phyloP scores from a whole-genome alignment of 345 rosid species.

The Aurinia saxatilis region DNA sequence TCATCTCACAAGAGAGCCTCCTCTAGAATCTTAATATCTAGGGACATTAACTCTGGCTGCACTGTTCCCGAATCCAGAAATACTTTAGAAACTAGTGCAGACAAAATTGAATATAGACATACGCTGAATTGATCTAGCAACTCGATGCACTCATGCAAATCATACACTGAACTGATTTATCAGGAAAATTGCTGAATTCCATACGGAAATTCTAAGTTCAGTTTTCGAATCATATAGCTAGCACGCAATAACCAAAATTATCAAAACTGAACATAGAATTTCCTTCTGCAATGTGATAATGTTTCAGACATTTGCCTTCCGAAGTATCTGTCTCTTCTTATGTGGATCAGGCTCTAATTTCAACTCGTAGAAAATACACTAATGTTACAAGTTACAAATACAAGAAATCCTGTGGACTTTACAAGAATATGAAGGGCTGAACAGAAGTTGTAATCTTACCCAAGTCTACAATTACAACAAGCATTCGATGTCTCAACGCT shows the following conservation, averaged over 20 bases:
- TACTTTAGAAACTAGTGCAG: neutral
- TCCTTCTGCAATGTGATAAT: too few species aligned
- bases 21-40: constrained; percentile 44
- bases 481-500: constrained; percentile 6
- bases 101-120: neutral
- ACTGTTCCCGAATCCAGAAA: neutral
- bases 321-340: neutral
- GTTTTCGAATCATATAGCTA: too few species aligned
- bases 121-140: too few species aligned
- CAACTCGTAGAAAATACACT: neutral
- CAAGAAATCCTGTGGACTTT: neutral
- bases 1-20: constrained; percentile 51
- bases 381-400: constrained; percentile 12
- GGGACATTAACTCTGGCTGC: constrained; percentile 53
- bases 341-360: constrained; percentile 11
- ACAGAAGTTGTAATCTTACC: too few species aligned
- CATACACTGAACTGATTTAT: too few species aligned
- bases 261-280: too few species aligned
- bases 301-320: too few species aligned
- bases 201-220: too few species aligned
- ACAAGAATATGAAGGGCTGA: too few species aligned
- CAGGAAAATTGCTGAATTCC: too few species aligned
- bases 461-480: constrained; percentile 18
- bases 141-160: too few species aligned
- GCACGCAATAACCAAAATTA: too few species aligned